Conservation (phyloP, 2,329 filamentous ascomycete genomes). For the Ophiostoma ulmi region DNA sequence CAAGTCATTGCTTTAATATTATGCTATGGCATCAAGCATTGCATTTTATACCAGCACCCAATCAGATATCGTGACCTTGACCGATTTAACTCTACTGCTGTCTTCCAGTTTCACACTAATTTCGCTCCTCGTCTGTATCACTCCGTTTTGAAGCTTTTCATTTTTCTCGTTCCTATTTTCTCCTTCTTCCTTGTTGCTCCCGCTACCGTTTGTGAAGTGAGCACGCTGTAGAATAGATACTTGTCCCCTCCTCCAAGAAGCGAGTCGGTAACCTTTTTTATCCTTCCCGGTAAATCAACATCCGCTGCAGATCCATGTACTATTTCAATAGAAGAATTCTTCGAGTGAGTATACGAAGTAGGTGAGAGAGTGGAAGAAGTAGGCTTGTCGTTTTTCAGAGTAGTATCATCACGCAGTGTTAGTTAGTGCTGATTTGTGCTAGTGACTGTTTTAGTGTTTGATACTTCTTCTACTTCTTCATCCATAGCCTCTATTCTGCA, state of each 20-base stretch:
- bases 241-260: not conserved
- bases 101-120: too few species aligned
- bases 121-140: too few species aligned
- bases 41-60: not conserved
- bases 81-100: too few species aligned
- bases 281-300: not conserved
- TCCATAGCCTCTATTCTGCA: not conserved
- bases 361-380: not conserved
- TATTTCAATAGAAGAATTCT: not conserved
- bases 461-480: not conserved
- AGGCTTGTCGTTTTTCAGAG: not conserved
- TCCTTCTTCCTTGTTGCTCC: not conserved
- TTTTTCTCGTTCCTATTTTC: not conserved
- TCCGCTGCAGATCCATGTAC: not conserved
- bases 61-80: too few species aligned
- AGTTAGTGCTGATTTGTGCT: not conserved
- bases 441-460: not conserved
- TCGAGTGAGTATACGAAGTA: not conserved
- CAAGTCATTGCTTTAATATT: not conserved
- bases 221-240: not conserved
- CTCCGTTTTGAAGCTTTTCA: not conserved
- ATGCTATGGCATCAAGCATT: not conserved
- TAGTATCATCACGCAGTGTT: not conserved
- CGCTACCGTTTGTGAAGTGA: not conserved
- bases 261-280: not conserved